These are phyloP conservation scores for Boletus vinaceobasis DNA, from an alignment of 768 basidiomycete genomes.

Conservation along the genomic window DNA sequence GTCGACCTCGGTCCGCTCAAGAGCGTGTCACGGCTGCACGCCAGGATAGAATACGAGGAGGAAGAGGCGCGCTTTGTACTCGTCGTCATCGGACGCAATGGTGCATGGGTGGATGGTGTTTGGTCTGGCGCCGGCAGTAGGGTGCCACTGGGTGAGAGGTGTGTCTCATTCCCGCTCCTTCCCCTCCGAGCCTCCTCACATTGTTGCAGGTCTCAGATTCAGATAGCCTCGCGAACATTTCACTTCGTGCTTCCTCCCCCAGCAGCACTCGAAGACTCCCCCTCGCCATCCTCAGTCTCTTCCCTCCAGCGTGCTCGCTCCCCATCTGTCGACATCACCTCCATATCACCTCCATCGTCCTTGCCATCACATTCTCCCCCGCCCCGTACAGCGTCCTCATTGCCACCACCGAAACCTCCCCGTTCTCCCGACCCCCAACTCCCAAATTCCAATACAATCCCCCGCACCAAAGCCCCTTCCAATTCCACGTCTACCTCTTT, in stretches of 20 bases:
- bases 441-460: constrained; percentile 60
- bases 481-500: constrained; percentile 22
- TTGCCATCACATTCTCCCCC: constrained; percentile 75
- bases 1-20: constrained; percentile 95
- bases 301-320: constrained; percentile 69
- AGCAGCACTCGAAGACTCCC: constrained; percentile 73
- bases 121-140: constrained; percentile 88
- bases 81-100: constrained; percentile 92
- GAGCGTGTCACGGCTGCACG: constrained; percentile 96
- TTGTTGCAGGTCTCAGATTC: constrained; percentile 77
- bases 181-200: constrained; percentile 7
- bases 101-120: constrained; percentile 97
- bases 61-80: constrained; percentile 86
- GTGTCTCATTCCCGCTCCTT: constrained; percentile 14
- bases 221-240: constrained; percentile 96
- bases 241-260: constrained; percentile 94
- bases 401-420: constrained; percentile 44
- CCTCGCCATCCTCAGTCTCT: constrained; percentile 73
- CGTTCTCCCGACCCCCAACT: constrained; percentile 50
- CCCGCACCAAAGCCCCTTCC: constrained; percentile 37
- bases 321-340: constrained; percentile 79
- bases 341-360: constrained; percentile 78
- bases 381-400: constrained; percentile 43
- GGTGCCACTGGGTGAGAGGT: constrained; percentile 86
- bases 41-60: constrained; percentile 91